Base-by-base conservation (phyloP, 2,329 filamentous ascomycete genomes). In the Fusarium camptoceras region DNA sequence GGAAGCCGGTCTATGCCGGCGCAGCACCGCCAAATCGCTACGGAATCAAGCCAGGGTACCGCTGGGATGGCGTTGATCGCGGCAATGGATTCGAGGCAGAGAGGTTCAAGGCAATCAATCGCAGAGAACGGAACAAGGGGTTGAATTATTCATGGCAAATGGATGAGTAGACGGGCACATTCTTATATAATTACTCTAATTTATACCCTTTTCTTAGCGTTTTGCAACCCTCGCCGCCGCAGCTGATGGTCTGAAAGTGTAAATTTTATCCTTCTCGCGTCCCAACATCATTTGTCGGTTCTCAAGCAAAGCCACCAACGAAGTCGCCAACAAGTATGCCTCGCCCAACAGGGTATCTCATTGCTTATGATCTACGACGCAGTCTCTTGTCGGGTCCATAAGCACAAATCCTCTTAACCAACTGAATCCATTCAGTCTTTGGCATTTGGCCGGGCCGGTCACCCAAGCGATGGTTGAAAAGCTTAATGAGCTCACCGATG, bases 11-110 rank as follows among this genome's bases (percentile, higher is more conserved):
- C 7, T 99, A 98, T 78, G 83, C 89, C 64, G 96, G 95, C 1
- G 87, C 91, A 0, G 92, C 92, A 59, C 87, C 92, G 76, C 96
- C 96, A 46, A 99, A 99, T 84, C 87, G 96, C 22, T 98, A 98
- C 82, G 93, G 93, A 2, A 98, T 99, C 66, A 86, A 91, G 65
- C 96, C 96, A 0, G 97, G 96, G 0, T 94, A 97, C 82, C 86
- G 93, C 70, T 99, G 96, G 96, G 96, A 99, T 84, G 96, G 97
- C 8, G 96, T 99, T 20, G 96, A 99, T 83, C 86, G 96, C 71
- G 87, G 93, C 22, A 99, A 94, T 81, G 95, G 95, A 1, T 98
- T 98, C 78, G 96, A 99, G 83, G 92, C 89, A 67, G 91, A 98
- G 77, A 92, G 94, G 82, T 98, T 98, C 82, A 94, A 92, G 78